Base-by-base conservation (phyloP, 768 basidiomycete genomes). In the Tricholoma bakamatsutake region DNA sequence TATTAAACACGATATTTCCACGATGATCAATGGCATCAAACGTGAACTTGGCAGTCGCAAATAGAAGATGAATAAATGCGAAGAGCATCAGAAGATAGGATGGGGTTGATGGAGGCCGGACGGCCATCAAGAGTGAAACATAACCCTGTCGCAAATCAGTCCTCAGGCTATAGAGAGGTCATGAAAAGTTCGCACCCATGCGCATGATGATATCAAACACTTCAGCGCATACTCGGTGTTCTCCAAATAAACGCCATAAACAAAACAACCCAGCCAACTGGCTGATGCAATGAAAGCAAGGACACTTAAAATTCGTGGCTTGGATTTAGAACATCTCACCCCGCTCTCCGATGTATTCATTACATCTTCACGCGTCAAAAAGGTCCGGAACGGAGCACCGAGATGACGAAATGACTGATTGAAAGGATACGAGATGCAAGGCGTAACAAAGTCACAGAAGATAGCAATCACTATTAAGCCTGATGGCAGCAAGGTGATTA, bases 291-390 rank as follows among this genome's bases (percentile, higher is more conserved):
- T n/a, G 27, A 67, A 63, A 1, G 78, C 71, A 21, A 82, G 61
- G 8, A 60, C 58, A 35, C 68, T 68, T 47, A 84, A 67, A 12
- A 58, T 47, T 47, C 71, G 66, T 48, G 56, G 59, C 56, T 72
- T 78, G 51, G 66, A 62, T 17, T 62, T 57, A 4, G 67, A 64
- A 34, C 63, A 57, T 55, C 59, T 59, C 30, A 61, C 61, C 39
- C 67, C 60, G 34, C 54, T 55, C 52, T 72, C 69, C 17, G 68
- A 67, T 17, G 76, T 66, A 46, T 76, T 76, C 37, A 71, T 69
- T n/a, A 84, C 65, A 64, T 84, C 82, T 50, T 79, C 73, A 10
- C 77, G 65, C 9, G 71, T 70, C 52, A 85, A 63, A 60, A 84
- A 85, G 65, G 78, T 78, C 18, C 67, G 64, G 59, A 83, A 82